These are phyloP conservation scores for Paraleonurus japonicus DNA, from an alignment of 257 asterid genomes.

Conservation along the genomic window DNA sequence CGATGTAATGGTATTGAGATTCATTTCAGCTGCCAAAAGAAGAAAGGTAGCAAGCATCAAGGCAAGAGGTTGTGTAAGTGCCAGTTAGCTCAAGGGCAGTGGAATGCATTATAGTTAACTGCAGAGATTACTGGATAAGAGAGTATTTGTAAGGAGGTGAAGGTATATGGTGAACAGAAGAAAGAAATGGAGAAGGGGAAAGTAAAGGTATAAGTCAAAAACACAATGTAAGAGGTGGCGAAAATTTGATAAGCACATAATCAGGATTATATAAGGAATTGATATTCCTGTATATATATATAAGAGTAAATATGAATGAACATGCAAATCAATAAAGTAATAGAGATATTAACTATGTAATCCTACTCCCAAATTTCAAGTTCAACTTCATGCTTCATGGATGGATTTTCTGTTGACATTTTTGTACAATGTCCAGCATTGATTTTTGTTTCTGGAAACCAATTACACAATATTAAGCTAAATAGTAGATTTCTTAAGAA, in stretches of 20 bases:
- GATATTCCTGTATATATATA: not conserved
- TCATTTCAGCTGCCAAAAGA: not conserved
- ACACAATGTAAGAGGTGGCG: not conserved
- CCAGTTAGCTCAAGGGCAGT: not conserved
- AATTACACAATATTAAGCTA: not conserved
- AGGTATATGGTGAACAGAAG: not conserved
- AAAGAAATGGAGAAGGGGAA: not conserved
- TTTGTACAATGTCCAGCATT: not conserved
- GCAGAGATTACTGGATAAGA: not conserved
- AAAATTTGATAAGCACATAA: not conserved
- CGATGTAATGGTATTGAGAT: not conserved
- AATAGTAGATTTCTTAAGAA: not conserved
- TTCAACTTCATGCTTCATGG: not conserved
- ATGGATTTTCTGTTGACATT: not conserved
- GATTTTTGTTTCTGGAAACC: not conserved
- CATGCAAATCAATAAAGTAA: not conserved
- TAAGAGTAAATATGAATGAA: not conserved
- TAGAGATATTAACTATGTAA: not conserved
- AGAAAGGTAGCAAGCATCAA: not conserved
- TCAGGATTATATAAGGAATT: not conserved
- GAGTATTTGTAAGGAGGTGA: not conserved
- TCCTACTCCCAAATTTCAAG: conserved; percentile 1
- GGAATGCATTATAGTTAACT: not conserved
- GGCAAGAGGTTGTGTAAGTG: conserved; percentile 10
- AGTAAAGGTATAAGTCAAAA: not conserved